These are phyloP conservation scores for Oehlia diaphana DNA, from an alignment of 192 early-diverging fungal species.

Conservation along the genomic window DNA sequence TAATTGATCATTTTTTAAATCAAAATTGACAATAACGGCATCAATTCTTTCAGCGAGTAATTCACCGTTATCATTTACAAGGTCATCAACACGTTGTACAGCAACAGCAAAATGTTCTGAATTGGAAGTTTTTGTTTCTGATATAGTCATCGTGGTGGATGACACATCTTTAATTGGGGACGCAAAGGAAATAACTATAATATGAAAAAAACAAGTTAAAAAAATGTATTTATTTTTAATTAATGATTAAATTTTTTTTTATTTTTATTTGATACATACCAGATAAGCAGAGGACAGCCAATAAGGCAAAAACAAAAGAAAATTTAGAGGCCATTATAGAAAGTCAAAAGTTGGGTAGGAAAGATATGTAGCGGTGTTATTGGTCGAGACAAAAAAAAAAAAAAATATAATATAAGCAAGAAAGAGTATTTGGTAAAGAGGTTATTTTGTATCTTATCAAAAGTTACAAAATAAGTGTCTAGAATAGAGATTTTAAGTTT, in stretches of 20 bases:
- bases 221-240: no score
- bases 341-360: background rate
- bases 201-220: background rate
- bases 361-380: background rate
- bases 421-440: background rate
- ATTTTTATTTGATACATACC: background rate
- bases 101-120: slow-evolving; percentile 55
- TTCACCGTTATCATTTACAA: slow-evolving; percentile 55
- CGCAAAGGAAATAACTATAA: slow-evolving; percentile 5
- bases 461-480: background rate
- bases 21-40: slow-evolving; percentile 61
- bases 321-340: background rate
- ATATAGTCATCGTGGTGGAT: slow-evolving; percentile 37
- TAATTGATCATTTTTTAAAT: slow-evolving; percentile 53
- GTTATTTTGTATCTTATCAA: background rate
- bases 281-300: background rate
- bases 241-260: no score
- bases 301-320: background rate
- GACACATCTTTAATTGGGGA: slow-evolving; percentile 36
- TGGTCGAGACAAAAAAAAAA: background rate
- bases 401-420: background rate
- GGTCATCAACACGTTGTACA: slow-evolving; percentile 56
- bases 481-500: no score
- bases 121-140: slow-evolving; percentile 34
- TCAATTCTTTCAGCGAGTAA: slow-evolving; percentile 57